Conservation (phyloP, 148 eudicot genomes). For the Nyssa sinensis region DNA sequence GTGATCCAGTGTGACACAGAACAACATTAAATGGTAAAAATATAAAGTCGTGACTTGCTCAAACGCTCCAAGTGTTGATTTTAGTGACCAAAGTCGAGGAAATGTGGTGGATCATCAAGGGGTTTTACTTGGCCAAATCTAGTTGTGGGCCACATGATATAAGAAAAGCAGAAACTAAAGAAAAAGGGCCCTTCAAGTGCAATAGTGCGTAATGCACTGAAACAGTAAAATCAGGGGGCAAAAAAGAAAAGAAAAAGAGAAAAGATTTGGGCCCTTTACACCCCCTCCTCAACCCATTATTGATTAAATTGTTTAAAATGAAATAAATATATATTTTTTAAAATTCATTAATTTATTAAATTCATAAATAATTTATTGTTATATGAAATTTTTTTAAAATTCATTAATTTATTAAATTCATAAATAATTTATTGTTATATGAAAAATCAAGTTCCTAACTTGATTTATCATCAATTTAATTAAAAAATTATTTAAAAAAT, state of each 20-base stretch:
- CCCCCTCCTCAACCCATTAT: no score
- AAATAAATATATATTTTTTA: no score
- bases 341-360: no score
- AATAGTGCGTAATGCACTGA: constrained; percentile 23
- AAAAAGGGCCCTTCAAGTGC: constrained; percentile 30
- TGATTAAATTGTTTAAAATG: no score
- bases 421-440: no score
- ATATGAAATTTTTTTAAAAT: no score
- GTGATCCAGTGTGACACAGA: not conserved
- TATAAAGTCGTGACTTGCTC: not conserved
- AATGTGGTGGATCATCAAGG: not conserved
- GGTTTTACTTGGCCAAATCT: constrained; percentile 1
- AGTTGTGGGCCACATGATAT: constrained; percentile 20
- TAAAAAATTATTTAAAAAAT: no score
- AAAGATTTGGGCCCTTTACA: not conserved
- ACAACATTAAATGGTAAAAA: not conserved
- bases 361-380: no score
- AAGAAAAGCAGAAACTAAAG: constrained; percentile 17
- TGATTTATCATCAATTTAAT: no score
- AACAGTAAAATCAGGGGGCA: constrained; percentile 21
- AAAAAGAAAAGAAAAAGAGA: not conserved
- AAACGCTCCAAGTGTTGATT: constrained; percentile 11
- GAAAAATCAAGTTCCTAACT: no score
- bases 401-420: no score
- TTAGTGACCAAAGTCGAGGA: not conserved